Evolutionary conservation across 768 basidiomycete species (phyloP), one percentile per base, ranked within the genome.

Genomic region (Mycena albidolilacea): DNA sequence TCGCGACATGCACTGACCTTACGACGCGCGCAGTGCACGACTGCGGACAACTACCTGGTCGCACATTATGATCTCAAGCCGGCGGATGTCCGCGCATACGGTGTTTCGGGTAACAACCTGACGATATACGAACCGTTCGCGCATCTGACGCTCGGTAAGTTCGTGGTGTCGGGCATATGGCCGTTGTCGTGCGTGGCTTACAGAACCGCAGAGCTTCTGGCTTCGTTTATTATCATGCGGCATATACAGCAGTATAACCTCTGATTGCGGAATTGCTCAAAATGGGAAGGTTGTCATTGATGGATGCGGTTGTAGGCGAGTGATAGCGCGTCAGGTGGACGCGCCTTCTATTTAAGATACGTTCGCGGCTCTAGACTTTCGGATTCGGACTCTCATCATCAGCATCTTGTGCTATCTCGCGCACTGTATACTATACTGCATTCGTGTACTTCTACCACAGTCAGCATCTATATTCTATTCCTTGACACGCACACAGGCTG

Each of bases 21-120:
- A 63, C 43, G 52, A 46, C 10, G 46, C 65, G 41, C 23, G 15
- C 74, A 93, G 92, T 92, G 91, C 72, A 84, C 88, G 55, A 85
- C 82, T 5, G 84, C 84, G 44, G 88, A 89, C 44, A 87, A 90
- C 78, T 82, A 84, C 59, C 69, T 92, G 43, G 88, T 92, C 30
- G 92, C 91, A 19, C 90, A 92, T 75, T 93, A 91, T 73, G 88
- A 90, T 76, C 86, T 93, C 35, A 89, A 89, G 72, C 86, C 88
- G 1, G 83, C 86, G 61, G 83, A 87, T 71, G 85, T 89, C 64
- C 87, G 86, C 46, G 86, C 85, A n/a, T 92, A 88, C 75, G 85
- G 86, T 61, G 87, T 89, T 23, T 91, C 91, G 43, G 92, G 92
- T 14, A 90, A 92, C 77, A 89, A 85, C 21, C 76, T 93, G 65